These are phyloP conservation scores for Haematococcus lacustris DNA, from an alignment of 139 green algal species.

Conservation along the genomic window DNA sequence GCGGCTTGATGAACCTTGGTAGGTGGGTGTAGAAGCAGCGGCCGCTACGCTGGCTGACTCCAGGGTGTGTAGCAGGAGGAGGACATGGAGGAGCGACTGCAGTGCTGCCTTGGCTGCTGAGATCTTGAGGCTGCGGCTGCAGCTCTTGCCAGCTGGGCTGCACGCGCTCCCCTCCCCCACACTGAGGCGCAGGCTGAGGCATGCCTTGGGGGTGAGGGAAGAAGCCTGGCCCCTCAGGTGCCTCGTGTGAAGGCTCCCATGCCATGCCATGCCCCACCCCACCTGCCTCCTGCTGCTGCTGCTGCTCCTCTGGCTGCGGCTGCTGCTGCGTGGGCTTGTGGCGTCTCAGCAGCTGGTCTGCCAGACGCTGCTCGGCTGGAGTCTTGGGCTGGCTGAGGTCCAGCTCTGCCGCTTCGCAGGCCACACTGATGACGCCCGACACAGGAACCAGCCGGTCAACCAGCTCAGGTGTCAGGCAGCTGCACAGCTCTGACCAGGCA, in stretches of 20 bases:
- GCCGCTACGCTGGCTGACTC: constrained; percentile 13
- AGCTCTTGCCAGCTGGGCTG: too few species aligned
- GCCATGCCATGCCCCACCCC: background rate
- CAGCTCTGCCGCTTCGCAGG: constrained; percentile 40
- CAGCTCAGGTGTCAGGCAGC: constrained; percentile 30
- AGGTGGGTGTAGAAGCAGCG: constrained; percentile 63
- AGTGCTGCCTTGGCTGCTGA: too few species aligned
- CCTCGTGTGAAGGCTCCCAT: too few species aligned
- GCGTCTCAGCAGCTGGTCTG: background rate
- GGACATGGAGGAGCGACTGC: too few species aligned
- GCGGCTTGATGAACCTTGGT: constrained; percentile 49
- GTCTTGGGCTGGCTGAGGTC: background rate
- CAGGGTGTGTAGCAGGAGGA: too few species aligned
- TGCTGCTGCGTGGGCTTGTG: background rate
- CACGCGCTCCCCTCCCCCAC: too few species aligned
- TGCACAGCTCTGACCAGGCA: constrained; percentile 49
- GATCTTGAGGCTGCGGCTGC: too few species aligned
- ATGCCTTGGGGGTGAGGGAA: too few species aligned
- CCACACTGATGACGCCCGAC: constrained; percentile 50
- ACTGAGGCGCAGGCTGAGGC: too few species aligned
- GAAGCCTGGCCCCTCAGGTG: too few species aligned
- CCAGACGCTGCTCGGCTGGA: background rate
- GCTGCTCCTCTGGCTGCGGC: constrained; percentile 5
- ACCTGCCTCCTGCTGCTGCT: constrained; percentile 9
- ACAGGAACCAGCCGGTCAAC: constrained; percentile 46